Conservation (phyloP, 306 rosid genomes). For the peach (Prunus persica) region Prunus_persica_NCBIv2 NC_034015.1:16452001-16452500, state of each 20-base stretch:
- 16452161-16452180: conserved; percentile 97
- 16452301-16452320: conserved; percentile 58
- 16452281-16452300: conserved; percentile 47
- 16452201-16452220: conserved; percentile 42
- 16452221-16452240: not conserved
- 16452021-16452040: conserved; percentile 7
- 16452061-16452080: not conserved
- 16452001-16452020: not conserved
- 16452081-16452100: not conserved
- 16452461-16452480: conserved; percentile 47
- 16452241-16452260: conserved; percentile 38
- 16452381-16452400: conserved; percentile 36
- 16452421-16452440: conserved; percentile 88
- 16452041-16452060: conserved; percentile 20
- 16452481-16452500: not conserved
- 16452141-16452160: conserved; percentile 89
- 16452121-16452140: not conserved
- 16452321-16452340: conserved; percentile 50
- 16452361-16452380: conserved; percentile 35
- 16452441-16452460: conserved; percentile 81
- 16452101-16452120: not conserved
- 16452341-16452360: conserved; percentile 52
- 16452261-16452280: conserved; percentile 29
- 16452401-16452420: conserved; percentile 88
- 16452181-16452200: conserved; percentile 88